Percentiles rank a stretch among this genome's conserved stretches.
Evolutionary conservation across 2,329 filamentous ascomycete species (phyloP).

Genomic region (Neobulgaria alba): DNA sequence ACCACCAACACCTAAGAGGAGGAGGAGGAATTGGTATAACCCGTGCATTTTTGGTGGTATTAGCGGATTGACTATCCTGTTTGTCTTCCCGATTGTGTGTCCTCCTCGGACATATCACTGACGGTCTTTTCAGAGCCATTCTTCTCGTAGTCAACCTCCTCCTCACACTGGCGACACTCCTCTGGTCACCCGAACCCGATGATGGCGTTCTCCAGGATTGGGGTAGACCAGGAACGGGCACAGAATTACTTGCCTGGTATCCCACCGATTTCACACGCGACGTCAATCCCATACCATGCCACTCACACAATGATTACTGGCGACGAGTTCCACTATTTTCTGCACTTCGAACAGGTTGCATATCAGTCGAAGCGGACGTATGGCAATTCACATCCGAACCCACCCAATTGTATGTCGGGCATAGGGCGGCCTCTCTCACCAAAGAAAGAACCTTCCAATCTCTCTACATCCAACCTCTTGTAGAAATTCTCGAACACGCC

Average conservation of each 20-base stretch:
- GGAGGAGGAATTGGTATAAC: constrained; percentile 18
- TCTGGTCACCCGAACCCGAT: constrained; percentile 22
- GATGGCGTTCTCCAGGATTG: constrained; percentile 29
- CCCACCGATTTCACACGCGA: constrained; percentile 44
- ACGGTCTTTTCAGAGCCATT: constrained; percentile 26
- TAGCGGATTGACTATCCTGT: constrained; percentile 31
- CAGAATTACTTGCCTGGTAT: constrained; percentile 36
- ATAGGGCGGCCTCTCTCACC: constrained; percentile 46
- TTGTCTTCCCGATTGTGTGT: constrained; percentile 13
- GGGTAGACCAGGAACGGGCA: constrained; percentile 31
- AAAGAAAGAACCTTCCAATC: constrained; percentile 48
- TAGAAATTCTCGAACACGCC: constrained; percentile 45
- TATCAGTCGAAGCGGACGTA: constrained; percentile 61
- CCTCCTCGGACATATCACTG: constrained; percentile 2
- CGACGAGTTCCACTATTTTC: constrained; percentile 53
- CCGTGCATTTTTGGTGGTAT: constrained; percentile 31
- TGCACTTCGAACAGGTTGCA: constrained; percentile 50
- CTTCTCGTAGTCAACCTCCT: constrained; percentile 30
- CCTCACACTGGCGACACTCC: constrained; percentile 27
- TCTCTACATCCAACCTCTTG: constrained; percentile 57
- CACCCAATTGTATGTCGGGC: constrained; percentile 60
- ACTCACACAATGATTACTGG: constrained; percentile 68
- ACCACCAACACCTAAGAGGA: constrained; percentile 1
- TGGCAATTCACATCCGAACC: constrained; percentile 49
- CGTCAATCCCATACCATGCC: constrained; percentile 47